Conservation (phyloP, 345 rosid species). For the Limnanthes douglasii region DNA sequence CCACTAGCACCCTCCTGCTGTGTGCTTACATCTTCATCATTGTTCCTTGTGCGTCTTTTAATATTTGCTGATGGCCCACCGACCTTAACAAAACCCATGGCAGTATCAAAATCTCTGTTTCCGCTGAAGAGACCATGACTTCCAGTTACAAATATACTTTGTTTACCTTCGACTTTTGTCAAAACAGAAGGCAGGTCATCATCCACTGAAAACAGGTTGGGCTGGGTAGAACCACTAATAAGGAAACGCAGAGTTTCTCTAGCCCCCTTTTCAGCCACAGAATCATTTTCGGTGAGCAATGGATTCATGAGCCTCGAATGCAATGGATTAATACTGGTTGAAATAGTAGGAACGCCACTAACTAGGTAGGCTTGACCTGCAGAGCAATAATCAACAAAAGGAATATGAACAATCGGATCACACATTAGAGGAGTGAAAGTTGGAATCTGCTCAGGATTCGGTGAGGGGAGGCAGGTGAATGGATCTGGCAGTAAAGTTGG, state of each 20-base stretch:
- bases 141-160: slow-evolving; percentile 22
- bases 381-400: slow-evolving; percentile 80
- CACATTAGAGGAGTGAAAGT: slow-evolving; percentile 81
- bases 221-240: slow-evolving; percentile 44
- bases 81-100: slow-evolving; percentile 25
- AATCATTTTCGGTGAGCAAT: slow-evolving; percentile 32
- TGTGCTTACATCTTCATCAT: slow-evolving; percentile 5
- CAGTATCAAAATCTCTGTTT: slow-evolving; percentile 27
- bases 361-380: slow-evolving; percentile 92
- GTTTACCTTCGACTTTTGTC: slow-evolving; percentile 20
- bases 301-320: slow-evolving; percentile 39
- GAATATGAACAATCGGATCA: slow-evolving; percentile 87
- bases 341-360: slow-evolving; percentile 58
- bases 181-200: slow-evolving; percentile 32
- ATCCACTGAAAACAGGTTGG: slow-evolving; percentile 7
- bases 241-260: slow-evolving; percentile 85
- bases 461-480: slow-evolving; percentile 31
- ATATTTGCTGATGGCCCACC: slow-evolving; percentile 12
- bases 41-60: neutral
- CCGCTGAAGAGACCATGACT: slow-evolving; percentile 63
- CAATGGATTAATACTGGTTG: slow-evolving; percentile 52
- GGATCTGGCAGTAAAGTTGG: slow-evolving; percentile 50
- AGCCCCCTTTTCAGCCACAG: slow-evolving; percentile 72
- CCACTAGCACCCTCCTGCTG: slow-evolving; percentile 5
- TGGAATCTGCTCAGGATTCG: slow-evolving; percentile 49